Evolutionary conservation across 75 land plant species (phyloP), one percentile per base, ranked within the genome.

Genomic region (Gnetum montanum): DNA sequence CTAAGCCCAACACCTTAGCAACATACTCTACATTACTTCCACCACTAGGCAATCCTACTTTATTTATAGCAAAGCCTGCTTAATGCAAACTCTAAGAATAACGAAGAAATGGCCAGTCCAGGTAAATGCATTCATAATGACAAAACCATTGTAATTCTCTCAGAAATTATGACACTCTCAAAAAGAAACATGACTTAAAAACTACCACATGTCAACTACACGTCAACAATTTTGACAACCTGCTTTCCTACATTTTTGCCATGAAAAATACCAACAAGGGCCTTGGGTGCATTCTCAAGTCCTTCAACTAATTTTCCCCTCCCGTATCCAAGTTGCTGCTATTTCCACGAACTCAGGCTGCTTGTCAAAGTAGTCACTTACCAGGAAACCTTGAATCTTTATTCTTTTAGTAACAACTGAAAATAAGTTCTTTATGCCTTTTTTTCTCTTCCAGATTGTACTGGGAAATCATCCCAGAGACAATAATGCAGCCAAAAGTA

Each of bases 191-290:
- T n/a, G n/a, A n/a, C n/a, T n/a, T n/a, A n/a, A n/a, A n/a, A n/a
- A n/a, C n/a, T n/a, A n/a, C n/a, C n/a, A n/a, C n/a, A n/a, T n/a
- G n/a, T n/a, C n/a, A n/a, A n/a, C n/a, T n/a, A n/a, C n/a, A n/a
- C 55, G 34, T 53, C 36, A 33, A 34, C 19, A 8, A 66, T 31
- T 8, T 46, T 31, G 19, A 89, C 58, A 4, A 82, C 78, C 25
- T 80, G 80, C 63, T 89, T 89, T 30, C 95, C 95, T 8, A 89
- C 58, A 66, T 89, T 89, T 22, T 73, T 63, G 10, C 95, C 90
- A 19, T 73, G 46, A 59, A 89, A 77, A 1, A 89, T 48, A 0
- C 86, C 90, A 27, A 76, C 68, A 33, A 85, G 54, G 18, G 90
- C 90, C 28, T 66, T 38, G 25, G 95, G 95, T 46, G 77, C 82